Evolutionary conservation across 1,284 basidiomycete species (phyloP), one percentile per base, ranked within the genome.

Genomic region (Cutaneotrichosporon arboriforme): DNA sequence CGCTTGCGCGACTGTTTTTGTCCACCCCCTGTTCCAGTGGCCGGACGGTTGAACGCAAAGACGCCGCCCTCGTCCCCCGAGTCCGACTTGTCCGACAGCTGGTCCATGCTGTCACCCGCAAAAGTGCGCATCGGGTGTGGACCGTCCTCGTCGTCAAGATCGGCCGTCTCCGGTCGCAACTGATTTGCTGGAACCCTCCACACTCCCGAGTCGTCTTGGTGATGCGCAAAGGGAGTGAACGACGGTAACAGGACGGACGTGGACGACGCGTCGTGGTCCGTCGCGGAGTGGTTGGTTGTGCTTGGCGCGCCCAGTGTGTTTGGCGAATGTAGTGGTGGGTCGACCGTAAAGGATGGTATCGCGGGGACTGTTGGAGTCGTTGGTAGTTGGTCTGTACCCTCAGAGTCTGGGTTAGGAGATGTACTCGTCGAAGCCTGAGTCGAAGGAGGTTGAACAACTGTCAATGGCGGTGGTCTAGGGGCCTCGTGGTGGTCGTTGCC

Each of bases 1-100:
- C 42, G 42, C 26, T 43, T 43, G 12, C n/a, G 41, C 15, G 13
- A n/a, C 43, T 9, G 42, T 4, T 8, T 26, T 15, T 13, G 46
- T 10, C 9, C 17, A n/a, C 38, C 17, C n/a, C 14, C 17, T 10
- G 18, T 22, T 13, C 20, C 20, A 5, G 49, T 50, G 14, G 40
- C 15, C 13, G 49, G 49, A 10, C 49, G 49, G 7, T 40, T 20
- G 47, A 50, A 50, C 7, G 49, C 49, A 23, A 50, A 50, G 8
- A 50, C 49, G 41, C 31, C 48, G 34, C 42, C 48, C 13, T 35
- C 41, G 12, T 21, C 49, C 3, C 37, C 49, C 40, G 39, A 40
- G 31, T 5, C 5, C 26, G 20, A 22, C 31, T 43, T 39, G 20
- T 43, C 49, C 10, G 33, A 31, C 31, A 38, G 23, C 38, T 31